Evolutionary conservation across 202 grass and related monocot species (phyloP), one percentile per base, ranked within the genome.

Genomic region (Panicum virgatum): DNA sequence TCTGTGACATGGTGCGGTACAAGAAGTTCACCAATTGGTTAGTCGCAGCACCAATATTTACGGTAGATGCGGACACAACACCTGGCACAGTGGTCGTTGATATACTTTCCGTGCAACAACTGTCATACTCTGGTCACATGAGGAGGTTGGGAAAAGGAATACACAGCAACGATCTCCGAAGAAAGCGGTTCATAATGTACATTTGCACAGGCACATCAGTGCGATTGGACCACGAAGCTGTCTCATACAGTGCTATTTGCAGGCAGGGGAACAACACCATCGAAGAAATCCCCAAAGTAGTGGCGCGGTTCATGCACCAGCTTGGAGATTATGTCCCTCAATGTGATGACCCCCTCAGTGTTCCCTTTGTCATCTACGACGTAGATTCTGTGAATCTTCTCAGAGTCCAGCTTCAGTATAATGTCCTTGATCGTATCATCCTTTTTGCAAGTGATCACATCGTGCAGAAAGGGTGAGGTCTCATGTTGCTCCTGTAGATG

Each of bases 271-370:
- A 98, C 81, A 65, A 98, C 86, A 36, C 96, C 92, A 30, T 99
- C 87, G 10, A 99, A 99, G 89, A 99, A 99, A 83, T 99, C 96
- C 3, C 96, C 96, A n/a, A 99, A 99, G 77, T 99, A 99, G 62
- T 93, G 88, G 53, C 53, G 87, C 2, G 96, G 96, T 48, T 99
- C 96, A 42, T 99, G 91, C 20, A 96, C 96, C 57, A 99, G 80
- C 79, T 93, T 99, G 81, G 96, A 99, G 77, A 99, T 99, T 61
- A 99, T 96, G 87, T 99, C 96, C 67, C 93, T 85, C 67, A 99
- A 82, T 2, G 96, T 99, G 74, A 99, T 94, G 36, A 99, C 89
- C 1, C 96, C 96, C 29, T 94, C 85, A 1, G 92, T 53, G 72
- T 81, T 75, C 23, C 89, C 91, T 45, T 90, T 52, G 69, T 86